A percentile compares a stretch with the other conserved stretches of the same genome.
Conservation (phyloP, 352 stramenopile genomes). For the Phytophthora constricta region DNA sequence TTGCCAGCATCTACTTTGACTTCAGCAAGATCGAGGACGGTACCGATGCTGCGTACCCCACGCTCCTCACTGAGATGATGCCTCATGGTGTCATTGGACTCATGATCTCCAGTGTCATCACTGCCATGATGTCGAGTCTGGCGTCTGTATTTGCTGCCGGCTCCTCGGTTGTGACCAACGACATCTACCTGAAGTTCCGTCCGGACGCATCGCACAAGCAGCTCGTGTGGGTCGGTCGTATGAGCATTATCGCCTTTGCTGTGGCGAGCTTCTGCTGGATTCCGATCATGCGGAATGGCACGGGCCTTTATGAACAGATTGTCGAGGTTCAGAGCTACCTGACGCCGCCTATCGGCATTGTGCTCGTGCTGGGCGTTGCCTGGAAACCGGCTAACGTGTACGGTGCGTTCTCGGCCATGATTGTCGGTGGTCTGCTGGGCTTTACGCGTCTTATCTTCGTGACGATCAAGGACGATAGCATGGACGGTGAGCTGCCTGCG, state of each 20-base stretch:
- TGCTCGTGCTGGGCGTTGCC: conserved; percentile 59
- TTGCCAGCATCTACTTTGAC: conserved; percentile 67
- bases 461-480: conserved; percentile 53
- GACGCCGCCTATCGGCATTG: conserved; percentile 65
- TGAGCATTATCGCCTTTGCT: conserved; percentile 56
- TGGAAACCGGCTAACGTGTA: conserved; percentile 61
- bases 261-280: conserved; percentile 71
- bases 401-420: conserved; percentile 54
- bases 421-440: conserved; percentile 54
- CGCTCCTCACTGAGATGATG: conserved; percentile 73
- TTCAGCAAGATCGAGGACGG: conserved; percentile 56
- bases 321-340: conserved; percentile 74
- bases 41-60: conserved; percentile 70
- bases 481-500: conserved; percentile 46
- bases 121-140: conserved; percentile 74
- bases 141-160: conserved; percentile 68
- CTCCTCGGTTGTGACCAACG: conserved; percentile 70
- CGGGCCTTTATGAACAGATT: conserved; percentile 66
- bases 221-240: conserved; percentile 64
- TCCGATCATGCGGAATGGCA: conserved; percentile 63
- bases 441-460: conserved; percentile 65
- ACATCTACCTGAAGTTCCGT: conserved; percentile 63
- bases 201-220: conserved; percentile 62
- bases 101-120: conserved; percentile 78
- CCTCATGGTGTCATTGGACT: conserved; percentile 65